Percentiles rank a stretch among this genome's conserved stretches.
phyloP scores from a whole-genome alignment of 1,139 yeast species.

The Geotrichum restrictum region DNA sequence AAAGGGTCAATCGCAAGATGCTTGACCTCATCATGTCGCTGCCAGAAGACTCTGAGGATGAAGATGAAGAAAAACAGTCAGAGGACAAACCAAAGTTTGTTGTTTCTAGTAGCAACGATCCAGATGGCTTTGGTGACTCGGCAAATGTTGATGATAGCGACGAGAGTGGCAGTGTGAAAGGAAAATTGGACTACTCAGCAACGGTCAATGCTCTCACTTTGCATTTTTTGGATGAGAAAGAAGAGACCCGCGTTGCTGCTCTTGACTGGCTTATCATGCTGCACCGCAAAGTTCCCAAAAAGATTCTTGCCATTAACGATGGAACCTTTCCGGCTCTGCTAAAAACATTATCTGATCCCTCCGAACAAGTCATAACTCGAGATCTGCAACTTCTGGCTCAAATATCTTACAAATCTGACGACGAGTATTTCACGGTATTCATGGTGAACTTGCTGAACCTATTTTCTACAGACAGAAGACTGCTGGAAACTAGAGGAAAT shows the following conservation, averaged over 20 bases:
- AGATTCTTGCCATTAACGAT: slow-evolving; percentile 55
- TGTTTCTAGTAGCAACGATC: slow-evolving; percentile 28
- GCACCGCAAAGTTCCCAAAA: slow-evolving; percentile 65
- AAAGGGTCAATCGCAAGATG: slow-evolving; percentile 50
- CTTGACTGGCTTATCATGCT: slow-evolving; percentile 88
- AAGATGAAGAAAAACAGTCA: background rate
- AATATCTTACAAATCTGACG: slow-evolving; percentile 72
- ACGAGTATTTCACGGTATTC: slow-evolving; percentile 70
- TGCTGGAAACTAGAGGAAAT: slow-evolving; percentile 71
- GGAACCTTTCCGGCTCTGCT: slow-evolving; percentile 73
- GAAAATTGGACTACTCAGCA: slow-evolving; percentile 50
- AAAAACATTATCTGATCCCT: slow-evolving; percentile 79
- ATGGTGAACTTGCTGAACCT: slow-evolving; percentile 66
- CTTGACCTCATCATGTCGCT: slow-evolving; percentile 45
- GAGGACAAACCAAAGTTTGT: slow-evolving; percentile 22
- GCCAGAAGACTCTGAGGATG: slow-evolving; percentile 29
- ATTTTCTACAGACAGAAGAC: slow-evolving; percentile 62
- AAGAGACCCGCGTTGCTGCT: slow-evolving; percentile 77
- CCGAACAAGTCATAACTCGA: slow-evolving; percentile 76
- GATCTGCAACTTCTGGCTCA: slow-evolving; percentile 75
- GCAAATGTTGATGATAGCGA: slow-evolving; percentile 2
- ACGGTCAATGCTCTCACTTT: slow-evolving; percentile 58
- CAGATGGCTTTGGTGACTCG: slow-evolving; percentile 25
- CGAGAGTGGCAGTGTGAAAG: slow-evolving; percentile 13
- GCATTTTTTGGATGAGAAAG: slow-evolving; percentile 66